Base-by-base conservation (phyloP, 371 early-diverging fungal species). In the Syncephalis fuscata region DNA sequence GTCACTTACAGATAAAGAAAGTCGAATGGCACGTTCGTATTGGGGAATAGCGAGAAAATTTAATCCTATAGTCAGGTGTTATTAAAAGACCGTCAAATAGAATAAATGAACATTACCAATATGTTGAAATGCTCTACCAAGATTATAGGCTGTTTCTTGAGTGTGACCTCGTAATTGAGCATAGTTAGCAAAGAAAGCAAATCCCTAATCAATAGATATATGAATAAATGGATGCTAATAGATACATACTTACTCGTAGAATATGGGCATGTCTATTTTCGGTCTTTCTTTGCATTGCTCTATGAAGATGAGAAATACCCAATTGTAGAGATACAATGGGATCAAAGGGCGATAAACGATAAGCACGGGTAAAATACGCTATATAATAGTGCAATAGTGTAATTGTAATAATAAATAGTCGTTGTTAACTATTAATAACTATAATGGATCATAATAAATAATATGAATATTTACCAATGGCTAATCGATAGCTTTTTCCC, bases 81-180 rank as follows among this genome's bases (percentile, higher is more conserved):
- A 46, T 17, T 23, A 10, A 38, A 26, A 15, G 27, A 16, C 14
- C 19, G 8, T 42, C 0, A 53, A 40, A 54, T 26, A 21, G 2
- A 20, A 10, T 10, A 41, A 39, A 21, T 27, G 24, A 44, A 41
- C 16, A 27, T 45, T 57, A 65, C 77, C 77, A 22, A 92, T 25
- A 16, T 78, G 71, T 58, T 95, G 96, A 55, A 85, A 89, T 0
- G 82, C 80, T 39, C 92, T 70, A 0, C 70, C 96, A 23, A 83
- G 48, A 53, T 95, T 95, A 52, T 81, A 95, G 36, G 77, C 75
- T 3, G 84, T 79, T 56, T 91, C 92, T 60, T 75, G 82, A 20
- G 58, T 61, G 14, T 56, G 48, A 1, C 58, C 61, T 16, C 65
- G 61, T 9, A 79, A 45, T 45, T 73, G 71, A 37, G 61, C 63